Percentiles rank a stretch among this genome's conserved stretches.
Evolutionary conservation across 129 eudicot species (phyloP).

Genomic region (Erigeron canadensis): DNA sequence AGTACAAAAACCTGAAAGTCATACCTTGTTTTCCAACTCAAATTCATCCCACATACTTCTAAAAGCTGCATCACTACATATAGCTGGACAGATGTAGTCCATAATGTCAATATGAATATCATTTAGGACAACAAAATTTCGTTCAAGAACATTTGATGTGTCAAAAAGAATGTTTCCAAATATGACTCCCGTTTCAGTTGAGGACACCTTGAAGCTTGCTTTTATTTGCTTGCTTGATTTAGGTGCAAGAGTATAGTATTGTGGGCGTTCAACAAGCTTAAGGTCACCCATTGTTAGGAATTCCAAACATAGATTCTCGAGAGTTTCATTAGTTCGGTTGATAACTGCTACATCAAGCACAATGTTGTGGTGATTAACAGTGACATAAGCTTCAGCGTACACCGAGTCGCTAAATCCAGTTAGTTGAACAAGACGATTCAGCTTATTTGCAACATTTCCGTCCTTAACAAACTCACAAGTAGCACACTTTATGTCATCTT

Average conservation of each 20-base stretch:
- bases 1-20: constrained; percentile 2
- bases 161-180: constrained; percentile 94
- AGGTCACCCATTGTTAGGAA: constrained; percentile 99
- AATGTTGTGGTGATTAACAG: constrained; percentile 93
- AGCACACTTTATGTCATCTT: constrained; percentile 92
- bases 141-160: constrained; percentile 85
- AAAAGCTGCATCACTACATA: constrained; percentile 83
- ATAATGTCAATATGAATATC: constrained; percentile 96
- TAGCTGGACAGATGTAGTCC: constrained; percentile 97
- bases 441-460: constrained; percentile 74
- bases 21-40: constrained; percentile 99
- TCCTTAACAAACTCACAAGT: constrained; percentile 87
- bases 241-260: constrained; percentile 91
- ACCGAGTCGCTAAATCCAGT: constrained; percentile 97
- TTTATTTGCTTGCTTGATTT: constrained; percentile 89
- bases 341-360: constrained; percentile 89
- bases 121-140: constrained; percentile 84
- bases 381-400: constrained; percentile 92
- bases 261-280: constrained; percentile 96
- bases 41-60: constrained; percentile 98
- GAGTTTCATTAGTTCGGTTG: constrained; percentile 88
- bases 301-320: constrained; percentile 88
- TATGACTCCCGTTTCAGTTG: constrained; percentile 95
- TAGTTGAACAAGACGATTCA: constrained; percentile 85
- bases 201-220: constrained; percentile 95